A percentile compares a stretch with the other conserved stretches of the same genome.
Evolutionary conservation across 352 stramenopile genomes (phyloP).

Genomic region (Phytophthora hybrid): DNA sequence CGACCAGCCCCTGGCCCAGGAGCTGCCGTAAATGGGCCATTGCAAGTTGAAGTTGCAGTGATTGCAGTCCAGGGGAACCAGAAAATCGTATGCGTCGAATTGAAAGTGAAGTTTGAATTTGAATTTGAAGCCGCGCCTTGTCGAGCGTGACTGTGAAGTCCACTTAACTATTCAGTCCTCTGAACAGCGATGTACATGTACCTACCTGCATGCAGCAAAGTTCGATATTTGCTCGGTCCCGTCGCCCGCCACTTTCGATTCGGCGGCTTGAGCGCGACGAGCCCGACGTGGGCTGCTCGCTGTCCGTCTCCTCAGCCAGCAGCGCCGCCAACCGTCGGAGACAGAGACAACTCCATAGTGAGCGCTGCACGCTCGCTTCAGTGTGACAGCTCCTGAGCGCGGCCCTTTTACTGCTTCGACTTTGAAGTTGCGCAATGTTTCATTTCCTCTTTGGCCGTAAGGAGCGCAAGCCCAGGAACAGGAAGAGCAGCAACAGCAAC

Average conservation of each 20-base stretch:
- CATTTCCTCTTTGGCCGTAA: constrained; percentile 41
- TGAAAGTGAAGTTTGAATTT: no score
- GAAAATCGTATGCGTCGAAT: neutral
- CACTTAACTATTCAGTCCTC: no score
- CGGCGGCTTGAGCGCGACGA: neutral
- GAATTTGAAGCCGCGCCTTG: neutral
- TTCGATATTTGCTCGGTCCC: neutral
- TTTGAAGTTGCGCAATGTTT: constrained; percentile 40
- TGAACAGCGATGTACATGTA: no score
- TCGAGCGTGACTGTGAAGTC: no score
- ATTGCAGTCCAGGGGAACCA: constrained; percentile 6
- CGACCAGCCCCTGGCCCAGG: constrained; percentile 50
- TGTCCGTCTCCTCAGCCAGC: neutral
- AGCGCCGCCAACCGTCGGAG: neutral
- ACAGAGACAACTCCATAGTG: constrained; percentile 7
- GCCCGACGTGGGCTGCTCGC: no score
- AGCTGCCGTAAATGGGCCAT: constrained; percentile 53
- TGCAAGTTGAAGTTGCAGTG: constrained; percentile 32
- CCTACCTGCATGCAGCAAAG: neutral
- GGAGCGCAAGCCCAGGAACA: constrained; percentile 20
- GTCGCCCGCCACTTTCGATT: constrained; percentile 16
- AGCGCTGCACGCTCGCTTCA: neutral
- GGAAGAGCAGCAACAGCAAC: neutral
- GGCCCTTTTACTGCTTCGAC: constrained; percentile 15
- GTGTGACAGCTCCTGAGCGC: constrained; percentile 18